Evolutionary conservation across 2,329 filamentous ascomycete species (phyloP), one percentile per base, ranked within the genome.

Genomic region (Alternaria atra): DNA sequence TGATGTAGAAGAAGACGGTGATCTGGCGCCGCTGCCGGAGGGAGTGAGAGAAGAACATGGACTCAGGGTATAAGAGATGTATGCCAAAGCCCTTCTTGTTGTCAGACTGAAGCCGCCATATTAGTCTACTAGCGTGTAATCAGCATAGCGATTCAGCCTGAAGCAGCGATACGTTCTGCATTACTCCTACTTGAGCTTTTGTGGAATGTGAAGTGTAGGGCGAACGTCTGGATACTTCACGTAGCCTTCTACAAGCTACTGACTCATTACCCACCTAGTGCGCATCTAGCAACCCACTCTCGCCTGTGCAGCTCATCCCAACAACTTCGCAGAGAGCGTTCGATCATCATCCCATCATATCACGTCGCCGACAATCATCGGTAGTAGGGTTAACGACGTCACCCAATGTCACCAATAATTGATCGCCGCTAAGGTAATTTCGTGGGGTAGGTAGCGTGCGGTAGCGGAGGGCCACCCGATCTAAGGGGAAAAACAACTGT

Each of bases 371-470:
- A 50, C 32, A 34, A 50, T 50, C 17, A n/a, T 43, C 51, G 51
- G 51, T 53, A 42, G 27, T 20, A 37, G n/a, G n/a, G 12, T 23
- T 23, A 39, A 40, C 37, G 37, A 53, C 51, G 51, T 53, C 51
- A 53, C 17, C 6, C 20, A 43, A 20, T 43, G 20, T 23, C 40
- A 43, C 40, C 10, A 43, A 47, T 48, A 17, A 5, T 23, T n/a
- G 51, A 43, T 52, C 27, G 51, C 51, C 51, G 29, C 51, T 34
- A 53, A 30, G 37, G 27, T 43, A 43, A 48, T 48, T 25, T 23
- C 37, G 37, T 43, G 51, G 51, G 37, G 51, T 43, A 42, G 37
- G 27, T 30, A 43, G 51, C 35, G 27, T 29, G 37, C 51, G 27
- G 46, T 34, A 34, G 46, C 17, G 46, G 46, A 48, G 30, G 30